A percentile compares a stretch with the other conserved stretches of the same genome.
These are phyloP conservation scores for Conticribra weissflogii DNA, from an alignment of 108 stramenopile genomes.

Conservation along the genomic window DNA sequence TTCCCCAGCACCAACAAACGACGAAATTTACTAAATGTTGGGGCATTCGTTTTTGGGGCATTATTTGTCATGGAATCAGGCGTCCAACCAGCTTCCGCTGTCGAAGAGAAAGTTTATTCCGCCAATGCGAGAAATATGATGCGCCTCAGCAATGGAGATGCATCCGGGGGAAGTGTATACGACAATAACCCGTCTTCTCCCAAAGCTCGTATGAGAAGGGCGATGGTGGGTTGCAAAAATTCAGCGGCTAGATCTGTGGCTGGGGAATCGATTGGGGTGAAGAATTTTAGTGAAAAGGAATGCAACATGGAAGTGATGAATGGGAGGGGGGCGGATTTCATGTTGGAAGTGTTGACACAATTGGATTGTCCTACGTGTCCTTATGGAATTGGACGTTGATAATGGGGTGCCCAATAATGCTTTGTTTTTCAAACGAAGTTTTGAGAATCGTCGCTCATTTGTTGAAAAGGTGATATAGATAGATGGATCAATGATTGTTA, in stretches of 20 bases:
- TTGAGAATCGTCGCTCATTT: too few species aligned
- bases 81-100: not conserved
- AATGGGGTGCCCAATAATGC: too few species aligned
- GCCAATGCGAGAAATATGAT: constrained; percentile 61
- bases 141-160: constrained; percentile 56
- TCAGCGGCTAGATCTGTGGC: constrained; percentile 47
- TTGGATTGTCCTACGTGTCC: constrained; percentile 71
- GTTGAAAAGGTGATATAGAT: too few species aligned
- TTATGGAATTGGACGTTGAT: constrained; percentile 51
- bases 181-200: constrained; percentile 61
- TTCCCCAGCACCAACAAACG: too few species aligned
- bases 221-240: constrained; percentile 66
- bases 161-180: constrained; percentile 56
- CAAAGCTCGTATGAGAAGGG: constrained; percentile 48
- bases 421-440: too few species aligned
- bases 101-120: constrained; percentile 45
- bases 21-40: constrained; percentile 15
- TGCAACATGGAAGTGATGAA: constrained; percentile 59
- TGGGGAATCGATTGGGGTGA: constrained; percentile 34
- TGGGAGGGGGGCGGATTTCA: constrained; percentile 55
- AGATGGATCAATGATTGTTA: too few species aligned
- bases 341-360: constrained; percentile 57
- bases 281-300: constrained; percentile 30
- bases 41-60: constrained; percentile 2
- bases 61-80: constrained; percentile 9